Percentiles rank a stretch among this genome's conserved stretches.
phyloP scores from a whole-genome alignment of 352 stramenopile species.

The Phytophthora sp. region DNA sequence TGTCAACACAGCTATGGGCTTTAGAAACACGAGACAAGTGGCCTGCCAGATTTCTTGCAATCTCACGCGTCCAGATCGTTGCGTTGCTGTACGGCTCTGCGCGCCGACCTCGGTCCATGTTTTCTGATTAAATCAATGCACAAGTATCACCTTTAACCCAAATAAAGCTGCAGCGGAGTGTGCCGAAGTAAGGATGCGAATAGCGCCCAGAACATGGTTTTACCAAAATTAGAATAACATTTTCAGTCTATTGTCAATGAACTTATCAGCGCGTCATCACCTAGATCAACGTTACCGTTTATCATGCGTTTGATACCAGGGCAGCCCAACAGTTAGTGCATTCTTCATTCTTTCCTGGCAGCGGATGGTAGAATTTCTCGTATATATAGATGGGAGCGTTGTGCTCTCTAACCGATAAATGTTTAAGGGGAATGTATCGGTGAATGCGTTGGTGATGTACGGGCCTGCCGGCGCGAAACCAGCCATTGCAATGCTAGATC shows the following conservation, averaged over 20 bases:
- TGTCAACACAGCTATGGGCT: conserved; percentile 77
- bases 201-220: neutral
- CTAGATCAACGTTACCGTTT: no score
- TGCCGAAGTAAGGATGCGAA: no score
- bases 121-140: conserved; percentile 1
- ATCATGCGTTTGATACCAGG: no score
- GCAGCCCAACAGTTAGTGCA: no score
- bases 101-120: conserved; percentile 72
- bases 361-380: no score
- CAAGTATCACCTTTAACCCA: neutral
- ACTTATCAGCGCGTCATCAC: no score
- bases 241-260: no score
- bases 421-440: neutral
- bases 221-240: neutral
- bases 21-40: conserved; percentile 76
- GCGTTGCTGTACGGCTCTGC: conserved; percentile 82
- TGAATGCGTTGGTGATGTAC: neutral
- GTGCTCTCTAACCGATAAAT: conserved; percentile 11
- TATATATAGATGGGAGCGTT: no score
- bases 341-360: no score
- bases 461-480: conserved; percentile 13
- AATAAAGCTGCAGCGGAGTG: no score
- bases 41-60: conserved; percentile 69
- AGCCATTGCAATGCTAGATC: conserved; percentile 53
- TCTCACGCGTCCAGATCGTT: conserved; percentile 77